Evolutionary conservation across 345 rosid genomes (phyloP), one percentile per base, ranked within the genome.

Genomic region (Nephelium lappaceum): DNA sequence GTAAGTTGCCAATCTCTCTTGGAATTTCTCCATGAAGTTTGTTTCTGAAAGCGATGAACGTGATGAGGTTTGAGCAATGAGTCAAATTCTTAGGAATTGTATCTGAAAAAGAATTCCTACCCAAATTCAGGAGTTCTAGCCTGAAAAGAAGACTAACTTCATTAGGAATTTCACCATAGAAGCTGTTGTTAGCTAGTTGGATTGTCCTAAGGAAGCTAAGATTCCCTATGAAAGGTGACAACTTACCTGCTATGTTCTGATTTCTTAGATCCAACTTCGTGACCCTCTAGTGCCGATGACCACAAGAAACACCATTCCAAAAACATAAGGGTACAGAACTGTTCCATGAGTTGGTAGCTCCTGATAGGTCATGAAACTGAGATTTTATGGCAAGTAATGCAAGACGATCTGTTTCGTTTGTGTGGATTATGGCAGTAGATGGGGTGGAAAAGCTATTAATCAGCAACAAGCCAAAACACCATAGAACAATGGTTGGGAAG

Each of bases 121-220:
- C 49, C n/a, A 82, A 53, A 6, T 7, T 12, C 24, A 82, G 24
- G 9, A 5, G 11, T 57, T 60, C 53, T 19, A 81, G 61, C 55
- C 72, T 25, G 21, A 11, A 43, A 39, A 77, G 53, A n/a, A 23
- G 76, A 25, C 81, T 67, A 14, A 81, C 9, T 31, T 68, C 75
- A 0, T 24, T 3, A 15, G 84, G 81, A 58, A 81, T 77, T 6
- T 21, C 23, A n/a, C 51, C 71, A 39, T 19, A 41, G 49, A 43
- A 67, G 71, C 16, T 51, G 19, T 67, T 67, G 47, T n/a, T 8
- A 19, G 11, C 24, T 3, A 67, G 27, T 15, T 39, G 4, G n/a
- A 67, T 21, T 1, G 43, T 19, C n/a, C 18, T 42, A 25, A 68
- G 53, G 16, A 42, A 41, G 5, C 71, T 68, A 5, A 68, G 71